A percentile compares a stretch with the other conserved stretches of the same genome.
These are phyloP conservation scores for Solanum chacoense DNA, from an alignment of 305 asterid species.

Conservation along the genomic window DNA sequence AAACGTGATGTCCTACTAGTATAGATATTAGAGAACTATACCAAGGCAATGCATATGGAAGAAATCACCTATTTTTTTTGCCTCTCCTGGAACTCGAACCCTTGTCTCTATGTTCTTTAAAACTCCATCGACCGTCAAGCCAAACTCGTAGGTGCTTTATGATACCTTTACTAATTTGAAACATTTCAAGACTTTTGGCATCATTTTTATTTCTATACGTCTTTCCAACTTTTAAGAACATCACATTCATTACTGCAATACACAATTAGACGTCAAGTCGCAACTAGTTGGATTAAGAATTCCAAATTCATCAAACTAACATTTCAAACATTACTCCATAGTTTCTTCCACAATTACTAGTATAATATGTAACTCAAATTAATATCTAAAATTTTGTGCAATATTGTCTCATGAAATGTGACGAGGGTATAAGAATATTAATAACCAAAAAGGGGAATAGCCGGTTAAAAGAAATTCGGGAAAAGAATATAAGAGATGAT, in stretches of 20 bases:
- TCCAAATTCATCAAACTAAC: neutral
- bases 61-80: neutral
- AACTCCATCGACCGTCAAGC: neutral
- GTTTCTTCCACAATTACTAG: neutral
- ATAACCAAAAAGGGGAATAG: neutral
- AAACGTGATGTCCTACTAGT: neutral
- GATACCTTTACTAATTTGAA: neutral
- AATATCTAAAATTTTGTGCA: neutral
- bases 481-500: neutral
- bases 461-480: neutral
- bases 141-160: neutral
- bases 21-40: neutral
- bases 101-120: neutral
- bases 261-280: neutral
- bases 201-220: neutral
- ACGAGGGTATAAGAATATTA: neutral
- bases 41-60: neutral
- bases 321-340: neutral
- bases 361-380: neutral
- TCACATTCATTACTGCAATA: neutral
- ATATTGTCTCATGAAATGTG: neutral
- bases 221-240: neutral
- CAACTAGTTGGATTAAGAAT: neutral
- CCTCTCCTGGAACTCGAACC: neutral
- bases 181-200: neutral